Evolutionary conservation across 257 asterid genomes (phyloP).

Genomic region (Fraxinus anomala): DNA sequence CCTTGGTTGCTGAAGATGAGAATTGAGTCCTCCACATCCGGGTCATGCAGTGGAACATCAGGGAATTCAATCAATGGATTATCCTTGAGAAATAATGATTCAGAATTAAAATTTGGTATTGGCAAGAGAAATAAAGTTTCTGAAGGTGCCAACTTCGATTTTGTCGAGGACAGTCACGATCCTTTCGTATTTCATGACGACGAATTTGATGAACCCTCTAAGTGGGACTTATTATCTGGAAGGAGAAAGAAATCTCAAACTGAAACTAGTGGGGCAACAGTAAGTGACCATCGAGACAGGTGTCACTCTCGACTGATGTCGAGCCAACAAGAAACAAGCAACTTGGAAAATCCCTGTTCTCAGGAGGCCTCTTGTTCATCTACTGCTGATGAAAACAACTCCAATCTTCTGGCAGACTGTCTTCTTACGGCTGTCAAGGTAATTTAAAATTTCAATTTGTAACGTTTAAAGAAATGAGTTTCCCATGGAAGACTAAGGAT

Average conservation of each 20-base stretch:
- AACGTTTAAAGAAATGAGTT: neutral
- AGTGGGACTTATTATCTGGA: constrained; percentile 80
- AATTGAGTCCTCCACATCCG: constrained; percentile 54
- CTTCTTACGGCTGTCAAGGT: constrained; percentile 80
- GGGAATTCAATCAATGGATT: constrained; percentile 30
- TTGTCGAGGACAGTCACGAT: constrained; percentile 54
- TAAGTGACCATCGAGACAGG: constrained; percentile 30
- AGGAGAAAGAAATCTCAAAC: constrained; percentile 31
- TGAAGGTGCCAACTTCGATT: constrained; percentile 32
- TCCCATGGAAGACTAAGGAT: neutral
- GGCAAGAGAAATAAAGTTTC: constrained; percentile 32
- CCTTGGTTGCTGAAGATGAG: constrained; percentile 56
- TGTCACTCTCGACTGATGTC: constrained; percentile 26
- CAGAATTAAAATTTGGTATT: constrained; percentile 32
- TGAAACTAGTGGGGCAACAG: constrained; percentile 36
- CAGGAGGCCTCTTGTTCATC: constrained; percentile 57
- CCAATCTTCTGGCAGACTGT: constrained; percentile 68
- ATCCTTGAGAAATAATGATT: constrained; percentile 31
- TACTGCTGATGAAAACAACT: constrained; percentile 41
- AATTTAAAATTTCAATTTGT: constrained; percentile 26
- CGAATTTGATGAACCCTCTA: constrained; percentile 64
- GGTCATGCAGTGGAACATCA: constrained; percentile 58
- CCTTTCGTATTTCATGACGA: constrained; percentile 81
- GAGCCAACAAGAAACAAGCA: constrained; percentile 53
- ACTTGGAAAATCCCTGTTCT: constrained; percentile 33